These are phyloP conservation scores for Bremia lactucae DNA, from an alignment of 352 stramenopile genomes.

Conservation along the genomic window DNA sequence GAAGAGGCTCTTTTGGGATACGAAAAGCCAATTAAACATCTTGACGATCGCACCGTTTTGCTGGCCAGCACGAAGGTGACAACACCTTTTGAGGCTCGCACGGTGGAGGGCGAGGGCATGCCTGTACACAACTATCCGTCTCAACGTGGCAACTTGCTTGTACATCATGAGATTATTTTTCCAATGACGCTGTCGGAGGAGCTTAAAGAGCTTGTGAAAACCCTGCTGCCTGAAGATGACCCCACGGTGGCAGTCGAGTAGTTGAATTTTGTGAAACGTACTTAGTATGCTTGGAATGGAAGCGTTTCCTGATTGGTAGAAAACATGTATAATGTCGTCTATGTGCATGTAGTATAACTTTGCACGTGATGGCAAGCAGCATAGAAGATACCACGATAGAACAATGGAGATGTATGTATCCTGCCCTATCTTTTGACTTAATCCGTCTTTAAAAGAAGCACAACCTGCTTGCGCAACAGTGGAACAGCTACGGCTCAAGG, in stretches of 20 bases:
- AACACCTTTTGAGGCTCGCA: conserved; percentile 88
- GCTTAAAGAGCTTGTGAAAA: conserved; percentile 81
- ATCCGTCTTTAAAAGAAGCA: no score
- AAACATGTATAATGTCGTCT: neutral
- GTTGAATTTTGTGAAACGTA: neutral
- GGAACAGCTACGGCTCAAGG: conserved; percentile 53
- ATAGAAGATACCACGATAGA: conserved; percentile 1
- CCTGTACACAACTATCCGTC: conserved; percentile 85
- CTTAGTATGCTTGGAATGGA: no score
- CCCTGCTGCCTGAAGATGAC: conserved; percentile 29
- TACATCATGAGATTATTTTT: conserved; percentile 94
- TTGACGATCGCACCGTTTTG: conserved; percentile 90
- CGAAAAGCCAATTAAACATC: conserved; percentile 83
- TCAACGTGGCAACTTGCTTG: conserved; percentile 88
- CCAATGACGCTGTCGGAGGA: conserved; percentile 76
- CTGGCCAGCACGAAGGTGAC: conserved; percentile 82
- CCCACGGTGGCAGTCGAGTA: conserved; percentile 13
- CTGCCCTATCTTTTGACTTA: neutral
- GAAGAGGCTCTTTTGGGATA: conserved; percentile 95
- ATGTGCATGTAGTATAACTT: no score
- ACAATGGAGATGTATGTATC: conserved; percentile 21
- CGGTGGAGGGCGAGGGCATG: conserved; percentile 92
- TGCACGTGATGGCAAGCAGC: no score
- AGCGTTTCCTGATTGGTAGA: conserved; percentile 14
- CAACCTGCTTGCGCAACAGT: conserved; percentile 6